Evolutionary conservation across 2,329 filamentous ascomycete species (phyloP).

Genomic region (Colletotrichum sp.): DNA sequence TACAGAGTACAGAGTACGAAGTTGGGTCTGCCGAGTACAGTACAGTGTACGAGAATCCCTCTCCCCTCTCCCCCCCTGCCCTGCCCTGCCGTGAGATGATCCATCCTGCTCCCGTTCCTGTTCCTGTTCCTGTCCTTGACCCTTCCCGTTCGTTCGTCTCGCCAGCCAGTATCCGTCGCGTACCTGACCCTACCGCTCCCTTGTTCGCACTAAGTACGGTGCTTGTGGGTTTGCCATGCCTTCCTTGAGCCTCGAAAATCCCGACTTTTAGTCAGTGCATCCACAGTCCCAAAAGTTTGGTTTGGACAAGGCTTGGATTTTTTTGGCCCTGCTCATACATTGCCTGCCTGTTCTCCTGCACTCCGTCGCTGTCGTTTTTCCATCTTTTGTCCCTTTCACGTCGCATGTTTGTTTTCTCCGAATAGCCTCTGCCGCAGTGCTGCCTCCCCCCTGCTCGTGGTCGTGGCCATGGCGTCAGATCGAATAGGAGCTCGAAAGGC

Average conservation of each 20-base stretch:
- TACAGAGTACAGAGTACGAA: neutral
- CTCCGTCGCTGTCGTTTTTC: neutral
- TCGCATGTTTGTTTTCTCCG: constrained; percentile 5
- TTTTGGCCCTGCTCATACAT: neutral
- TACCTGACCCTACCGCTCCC: neutral
- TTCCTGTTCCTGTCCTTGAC: neutral
- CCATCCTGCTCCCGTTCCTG: neutral
- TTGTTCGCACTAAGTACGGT: constrained; percentile 12
- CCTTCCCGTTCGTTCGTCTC: neutral
- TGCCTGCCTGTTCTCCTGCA: neutral
- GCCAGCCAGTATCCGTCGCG: neutral
- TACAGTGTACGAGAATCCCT: neutral
- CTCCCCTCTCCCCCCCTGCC: neutral
- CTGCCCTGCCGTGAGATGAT: neutral
- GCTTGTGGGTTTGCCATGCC: constrained; percentile 20
- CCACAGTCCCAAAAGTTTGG: constrained; percentile 19
- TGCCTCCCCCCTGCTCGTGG: constrained; percentile 5
- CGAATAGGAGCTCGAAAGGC: constrained; percentile 21
- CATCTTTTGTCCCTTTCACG: neutral
- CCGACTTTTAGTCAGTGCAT: constrained; percentile 22
- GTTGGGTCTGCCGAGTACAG: neutral
- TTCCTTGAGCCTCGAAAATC: constrained; percentile 18
- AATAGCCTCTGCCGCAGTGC: neutral
- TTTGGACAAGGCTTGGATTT: neutral
- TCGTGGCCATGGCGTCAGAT: constrained; percentile 22